Conservation (phyloP, 2,329 filamentous ascomycete species). For the Coleophoma crateriformis region DNA sequence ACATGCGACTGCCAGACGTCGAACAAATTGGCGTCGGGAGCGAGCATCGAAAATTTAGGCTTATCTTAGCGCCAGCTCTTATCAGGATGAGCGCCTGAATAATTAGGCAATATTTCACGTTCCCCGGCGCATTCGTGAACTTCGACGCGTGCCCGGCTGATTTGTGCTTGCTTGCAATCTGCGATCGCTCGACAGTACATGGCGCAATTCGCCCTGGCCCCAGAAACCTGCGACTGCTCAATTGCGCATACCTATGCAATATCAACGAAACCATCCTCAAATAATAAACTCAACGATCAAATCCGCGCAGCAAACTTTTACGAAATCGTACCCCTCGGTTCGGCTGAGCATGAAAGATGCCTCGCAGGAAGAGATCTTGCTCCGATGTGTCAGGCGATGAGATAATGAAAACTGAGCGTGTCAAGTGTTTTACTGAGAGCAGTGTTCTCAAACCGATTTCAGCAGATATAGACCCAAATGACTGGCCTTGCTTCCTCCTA, state of each 20-base stretch:
- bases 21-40: neutral
- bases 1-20: neutral
- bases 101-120: no score
- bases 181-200: no score
- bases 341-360: neutral
- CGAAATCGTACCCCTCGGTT: no score
- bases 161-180: no score
- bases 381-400: slow-evolving; percentile 1
- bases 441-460: slow-evolving; percentile 6
- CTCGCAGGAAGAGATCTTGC: neutral
- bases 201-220: no score
- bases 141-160: no score
- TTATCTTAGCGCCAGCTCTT: neutral
- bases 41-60: neutral
- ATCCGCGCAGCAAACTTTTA: no score
- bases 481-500: slow-evolving; percentile 59
- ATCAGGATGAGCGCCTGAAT: neutral
- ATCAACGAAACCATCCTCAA: no score
- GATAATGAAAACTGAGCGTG: neutral
- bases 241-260: no score
- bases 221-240: no score
- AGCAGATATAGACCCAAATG: slow-evolving; percentile 32
- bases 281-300: no score
- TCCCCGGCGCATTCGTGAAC: no score
- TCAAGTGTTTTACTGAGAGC: slow-evolving; percentile 16